These are phyloP conservation scores for Microstegium vimineum DNA, from an alignment of 176 grass and related monocot species.

Conservation along the genomic window DNA sequence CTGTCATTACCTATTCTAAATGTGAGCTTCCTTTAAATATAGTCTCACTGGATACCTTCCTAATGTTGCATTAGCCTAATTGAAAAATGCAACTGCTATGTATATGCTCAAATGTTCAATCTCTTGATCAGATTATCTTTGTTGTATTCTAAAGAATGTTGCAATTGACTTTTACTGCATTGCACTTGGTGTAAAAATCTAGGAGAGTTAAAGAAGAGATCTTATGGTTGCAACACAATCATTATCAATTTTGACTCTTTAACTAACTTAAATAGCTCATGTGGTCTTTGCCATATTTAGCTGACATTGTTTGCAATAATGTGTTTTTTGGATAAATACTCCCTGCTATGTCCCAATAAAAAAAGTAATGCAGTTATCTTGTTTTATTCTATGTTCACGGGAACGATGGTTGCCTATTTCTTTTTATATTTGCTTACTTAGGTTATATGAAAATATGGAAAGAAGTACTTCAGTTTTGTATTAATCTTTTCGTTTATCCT, in stretches of 20 bases:
- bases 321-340: background rate
- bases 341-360: background rate
- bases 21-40: background rate
- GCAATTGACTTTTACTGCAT: background rate
- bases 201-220: background rate
- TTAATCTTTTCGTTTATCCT: conserved; percentile 8
- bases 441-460: background rate
- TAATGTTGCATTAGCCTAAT: background rate
- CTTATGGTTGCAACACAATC: background rate
- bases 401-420: background rate
- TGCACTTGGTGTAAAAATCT: background rate
- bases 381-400: background rate
- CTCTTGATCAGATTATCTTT: background rate
- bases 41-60: background rate
- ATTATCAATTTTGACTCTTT: background rate
- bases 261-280: background rate
- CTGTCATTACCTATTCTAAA: background rate
- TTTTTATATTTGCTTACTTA: background rate
- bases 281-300: background rate
- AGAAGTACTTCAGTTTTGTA: background rate
- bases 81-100: background rate
- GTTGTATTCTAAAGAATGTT: background rate
- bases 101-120: background rate
- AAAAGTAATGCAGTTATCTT: background rate
- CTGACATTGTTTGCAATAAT: background rate